Evolutionary conservation across 176 grass and related monocot species (phyloP).

Genomic region (Chloris gayana): DNA sequence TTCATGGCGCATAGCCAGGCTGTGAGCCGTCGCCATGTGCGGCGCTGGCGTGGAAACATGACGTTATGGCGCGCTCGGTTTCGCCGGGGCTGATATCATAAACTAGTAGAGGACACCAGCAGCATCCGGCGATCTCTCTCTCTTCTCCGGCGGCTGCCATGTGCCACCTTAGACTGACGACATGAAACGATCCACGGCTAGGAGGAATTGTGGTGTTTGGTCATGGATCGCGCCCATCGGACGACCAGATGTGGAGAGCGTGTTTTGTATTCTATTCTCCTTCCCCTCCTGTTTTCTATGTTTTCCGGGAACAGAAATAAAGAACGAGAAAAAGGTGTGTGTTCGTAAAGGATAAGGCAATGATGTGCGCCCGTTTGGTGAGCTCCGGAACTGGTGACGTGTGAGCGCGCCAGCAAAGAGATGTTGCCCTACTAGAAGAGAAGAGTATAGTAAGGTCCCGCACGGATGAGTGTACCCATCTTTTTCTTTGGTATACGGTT

Average conservation of each 20-base stretch:
- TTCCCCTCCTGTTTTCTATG: too few relatives aligned
- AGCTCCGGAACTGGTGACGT: slow-evolving; percentile 14
- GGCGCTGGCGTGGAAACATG: slow-evolving; percentile 34
- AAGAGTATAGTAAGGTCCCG: background rate
- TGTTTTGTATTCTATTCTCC: background rate
- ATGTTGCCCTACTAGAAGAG: background rate
- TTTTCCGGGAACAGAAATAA: background rate
- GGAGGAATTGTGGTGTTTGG: background rate
- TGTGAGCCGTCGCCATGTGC: slow-evolving; percentile 40
- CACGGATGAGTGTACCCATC: too few relatives aligned
- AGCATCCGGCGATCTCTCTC: background rate
- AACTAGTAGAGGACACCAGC: background rate
- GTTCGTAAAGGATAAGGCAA: slow-evolving; percentile 50
- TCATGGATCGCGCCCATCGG: background rate
- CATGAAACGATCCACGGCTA: background rate
- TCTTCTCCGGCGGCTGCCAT: background rate
- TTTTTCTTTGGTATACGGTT: too few relatives aligned
- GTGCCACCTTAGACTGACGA: background rate
- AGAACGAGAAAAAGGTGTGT: background rate
- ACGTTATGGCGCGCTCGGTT: slow-evolving; percentile 44
- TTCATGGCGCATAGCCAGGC: slow-evolving; percentile 15
- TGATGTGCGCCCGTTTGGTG: slow-evolving; percentile 10
- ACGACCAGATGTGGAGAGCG: background rate
- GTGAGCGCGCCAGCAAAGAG: slow-evolving; percentile 9
- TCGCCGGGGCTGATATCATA: slow-evolving; percentile 44